Evolutionary conservation across 2,329 filamentous ascomycete species (phyloP).

Genomic region (Sordariomycetes sp.): DNA sequence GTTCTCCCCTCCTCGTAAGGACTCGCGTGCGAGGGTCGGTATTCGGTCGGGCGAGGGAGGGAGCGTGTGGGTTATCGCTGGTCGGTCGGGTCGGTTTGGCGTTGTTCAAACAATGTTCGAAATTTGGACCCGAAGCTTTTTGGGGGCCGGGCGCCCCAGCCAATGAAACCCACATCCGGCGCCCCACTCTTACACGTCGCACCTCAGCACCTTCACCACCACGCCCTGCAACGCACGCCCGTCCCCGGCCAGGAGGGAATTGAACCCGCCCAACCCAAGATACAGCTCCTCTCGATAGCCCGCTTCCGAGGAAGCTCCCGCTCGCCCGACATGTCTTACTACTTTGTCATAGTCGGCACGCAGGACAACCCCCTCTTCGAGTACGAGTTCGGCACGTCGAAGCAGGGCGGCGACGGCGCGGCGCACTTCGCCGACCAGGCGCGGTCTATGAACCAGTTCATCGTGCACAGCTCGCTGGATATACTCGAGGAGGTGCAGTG

Average conservation of each 20-base stretch:
- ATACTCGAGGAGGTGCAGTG: slow-evolving; percentile 96
- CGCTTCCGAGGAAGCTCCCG: background rate
- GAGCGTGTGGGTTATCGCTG: background rate
- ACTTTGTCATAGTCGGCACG: slow-evolving; percentile 92
- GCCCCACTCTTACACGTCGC: background rate
- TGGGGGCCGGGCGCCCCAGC: background rate
- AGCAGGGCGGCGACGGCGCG: slow-evolving; percentile 86
- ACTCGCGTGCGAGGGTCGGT: background rate
- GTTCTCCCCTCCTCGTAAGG: background rate
- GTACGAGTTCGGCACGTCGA: slow-evolving; percentile 92
- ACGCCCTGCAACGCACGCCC: background rate
- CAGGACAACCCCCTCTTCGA: slow-evolving; percentile 95
- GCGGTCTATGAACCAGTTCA: slow-evolving; percentile 92
- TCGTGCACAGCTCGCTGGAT: slow-evolving; percentile 86
- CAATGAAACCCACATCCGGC: background rate
- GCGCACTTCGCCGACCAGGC: slow-evolving; percentile 80
- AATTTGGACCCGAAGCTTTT: background rate
- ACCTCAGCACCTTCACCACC: background rate
- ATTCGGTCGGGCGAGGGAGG: background rate
- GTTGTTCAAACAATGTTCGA: background rate
- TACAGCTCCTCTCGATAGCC: background rate
- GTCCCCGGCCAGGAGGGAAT: background rate
- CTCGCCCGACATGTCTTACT: slow-evolving; percentile 70
- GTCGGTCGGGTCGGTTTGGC: background rate
- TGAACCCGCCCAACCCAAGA: background rate